Evolutionary conservation across 78 protist genomes (phyloP).

Genomic region (Dictyostelium brefeldianum): DNA sequence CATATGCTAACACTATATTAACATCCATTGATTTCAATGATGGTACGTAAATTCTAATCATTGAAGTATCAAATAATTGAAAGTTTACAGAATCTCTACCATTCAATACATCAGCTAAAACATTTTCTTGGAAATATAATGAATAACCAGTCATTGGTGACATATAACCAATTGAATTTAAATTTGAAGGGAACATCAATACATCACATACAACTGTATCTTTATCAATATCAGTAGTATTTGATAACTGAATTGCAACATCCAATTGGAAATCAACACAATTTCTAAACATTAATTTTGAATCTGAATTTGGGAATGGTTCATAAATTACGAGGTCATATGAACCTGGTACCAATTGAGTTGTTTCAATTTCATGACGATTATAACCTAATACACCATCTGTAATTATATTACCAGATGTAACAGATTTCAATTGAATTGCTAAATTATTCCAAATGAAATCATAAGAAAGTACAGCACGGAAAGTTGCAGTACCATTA

Average conservation of each 20-base stretch:
- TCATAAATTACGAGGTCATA: conserved; percentile 37
- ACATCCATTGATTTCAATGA: conserved; percentile 21
- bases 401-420: neutral
- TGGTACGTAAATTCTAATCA: conserved; percentile 62
- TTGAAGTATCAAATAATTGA: neutral
- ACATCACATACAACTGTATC: conserved; percentile 40
- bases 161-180: conserved; percentile 34
- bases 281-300: neutral
- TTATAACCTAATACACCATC: conserved; percentile 11
- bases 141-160: neutral
- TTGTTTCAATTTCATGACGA: conserved; percentile 14
- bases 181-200: conserved; percentile 29
- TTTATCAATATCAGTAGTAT: neutral
- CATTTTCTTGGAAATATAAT: conserved; percentile 31
- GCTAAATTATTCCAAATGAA: conserved; percentile 58
- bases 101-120: conserved; percentile 44
- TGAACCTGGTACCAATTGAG: conserved; percentile 14
- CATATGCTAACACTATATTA: neutral
- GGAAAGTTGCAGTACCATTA: neutral
- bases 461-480: conserved; percentile 49
- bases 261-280: conserved; percentile 52
- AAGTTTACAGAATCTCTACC: conserved; percentile 33
- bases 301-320: conserved; percentile 3
- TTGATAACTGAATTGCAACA: conserved; percentile 17
- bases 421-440: neutral